Conservation (phyloP, 2,329 filamentous ascomycete genomes). For the Sporothrix euskadiensis region DNA sequence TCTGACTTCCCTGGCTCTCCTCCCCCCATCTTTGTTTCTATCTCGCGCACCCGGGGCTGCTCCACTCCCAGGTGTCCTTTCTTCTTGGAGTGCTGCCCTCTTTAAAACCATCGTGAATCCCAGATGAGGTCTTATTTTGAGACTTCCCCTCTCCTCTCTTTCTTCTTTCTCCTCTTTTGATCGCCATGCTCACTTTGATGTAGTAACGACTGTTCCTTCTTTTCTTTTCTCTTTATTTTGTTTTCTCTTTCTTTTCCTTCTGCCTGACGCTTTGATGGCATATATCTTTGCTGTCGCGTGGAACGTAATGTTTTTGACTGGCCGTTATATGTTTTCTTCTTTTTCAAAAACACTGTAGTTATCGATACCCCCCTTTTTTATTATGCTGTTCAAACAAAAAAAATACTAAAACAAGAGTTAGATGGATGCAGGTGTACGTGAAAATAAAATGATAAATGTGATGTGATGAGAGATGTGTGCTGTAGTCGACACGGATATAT, state of each 20-base stretch:
- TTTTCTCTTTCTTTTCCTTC: background rate
- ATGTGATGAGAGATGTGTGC: background rate
- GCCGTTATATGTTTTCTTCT: background rate
- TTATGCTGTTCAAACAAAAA: background rate
- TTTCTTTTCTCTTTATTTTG: background rate
- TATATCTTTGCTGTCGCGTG: background rate
- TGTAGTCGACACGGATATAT: background rate
- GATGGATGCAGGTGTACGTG: background rate
- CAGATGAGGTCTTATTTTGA: background rate
- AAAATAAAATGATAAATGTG: background rate
- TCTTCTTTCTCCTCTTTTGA: background rate
- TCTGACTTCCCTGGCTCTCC: background rate
- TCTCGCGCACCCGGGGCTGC: background rate
- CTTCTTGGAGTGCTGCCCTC: background rate
- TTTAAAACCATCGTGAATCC: conserved; percentile 8
- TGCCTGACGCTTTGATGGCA: background rate
- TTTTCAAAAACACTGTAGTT: conserved; percentile 20
- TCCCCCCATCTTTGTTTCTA: conserved; percentile 5
- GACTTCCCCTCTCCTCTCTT: background rate
- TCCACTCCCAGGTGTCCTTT: background rate
- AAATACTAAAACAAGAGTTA: conserved; percentile 7
- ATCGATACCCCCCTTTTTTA: conserved; percentile 7
- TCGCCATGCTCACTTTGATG: conserved; percentile 10
- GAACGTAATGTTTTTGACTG: conserved; percentile 13
- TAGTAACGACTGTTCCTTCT: background rate